phyloP scores from a whole-genome alignment of 1,284 basidiomycete genomes.

The Ustilago curta region DNA sequence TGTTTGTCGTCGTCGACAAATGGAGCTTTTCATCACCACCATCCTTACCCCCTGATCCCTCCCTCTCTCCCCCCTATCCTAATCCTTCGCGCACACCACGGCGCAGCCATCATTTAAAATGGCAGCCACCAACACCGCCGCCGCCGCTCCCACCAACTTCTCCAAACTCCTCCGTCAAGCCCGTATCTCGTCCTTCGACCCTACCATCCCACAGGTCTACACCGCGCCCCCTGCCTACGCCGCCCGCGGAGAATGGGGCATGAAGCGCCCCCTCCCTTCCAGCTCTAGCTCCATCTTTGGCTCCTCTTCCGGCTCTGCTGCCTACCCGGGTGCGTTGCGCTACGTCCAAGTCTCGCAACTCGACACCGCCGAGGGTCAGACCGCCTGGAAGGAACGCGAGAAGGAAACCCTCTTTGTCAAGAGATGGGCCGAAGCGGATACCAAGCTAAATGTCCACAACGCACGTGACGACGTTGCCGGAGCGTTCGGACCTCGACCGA shows the following conservation, averaged over 20 bases:
- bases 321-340: constrained; percentile 53
- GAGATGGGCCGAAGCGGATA: constrained; percentile 59
- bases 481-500: constrained; percentile 38
- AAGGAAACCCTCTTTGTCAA: constrained; percentile 59
- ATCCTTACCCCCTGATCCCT: background rate
- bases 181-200: constrained; percentile 59
- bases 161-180: constrained; percentile 59
- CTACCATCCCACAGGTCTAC: constrained; percentile 59
- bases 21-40: constrained; percentile 10
- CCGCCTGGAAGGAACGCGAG: constrained; percentile 60
- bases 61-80: too few relatives aligned
- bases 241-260: constrained; percentile 64
- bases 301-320: constrained; percentile 49
- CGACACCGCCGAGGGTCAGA: constrained; percentile 59
- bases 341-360: constrained; percentile 55
- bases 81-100: background rate
- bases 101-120: background rate
- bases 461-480: constrained; percentile 16
- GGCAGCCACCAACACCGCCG: constrained; percentile 36
- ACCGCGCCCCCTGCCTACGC: constrained; percentile 59
- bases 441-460: constrained; percentile 43
- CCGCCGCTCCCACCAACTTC: constrained; percentile 49
- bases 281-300: constrained; percentile 47
- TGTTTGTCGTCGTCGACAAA: background rate
- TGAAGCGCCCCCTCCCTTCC: constrained; percentile 62